These are phyloP conservation scores for Oidiodendron maius DNA, from an alignment of 495 filamentous ascomycete species.

Conservation along the genomic window DNA sequence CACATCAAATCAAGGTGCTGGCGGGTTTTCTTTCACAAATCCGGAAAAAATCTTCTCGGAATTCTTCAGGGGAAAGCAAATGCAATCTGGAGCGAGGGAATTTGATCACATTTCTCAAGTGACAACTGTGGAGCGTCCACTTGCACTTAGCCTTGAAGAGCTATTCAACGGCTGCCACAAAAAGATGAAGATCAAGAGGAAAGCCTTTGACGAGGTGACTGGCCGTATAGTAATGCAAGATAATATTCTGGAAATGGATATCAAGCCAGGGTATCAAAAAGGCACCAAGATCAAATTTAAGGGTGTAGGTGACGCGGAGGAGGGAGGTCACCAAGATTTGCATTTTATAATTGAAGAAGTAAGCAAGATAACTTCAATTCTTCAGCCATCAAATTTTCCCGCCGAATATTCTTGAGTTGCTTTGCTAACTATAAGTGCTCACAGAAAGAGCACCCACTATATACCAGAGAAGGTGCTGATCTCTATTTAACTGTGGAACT, in stretches of 20 bases:
- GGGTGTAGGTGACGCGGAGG: slow-evolving; percentile 90
- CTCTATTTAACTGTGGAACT: slow-evolving; percentile 69
- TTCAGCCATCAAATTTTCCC: not conserved
- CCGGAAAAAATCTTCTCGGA: not conserved
- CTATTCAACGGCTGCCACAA: slow-evolving; percentile 77
- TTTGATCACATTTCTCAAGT: no score
- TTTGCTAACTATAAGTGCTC: slow-evolving; percentile 7
- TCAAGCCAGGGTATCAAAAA: slow-evolving; percentile 87
- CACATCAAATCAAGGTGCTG: not conserved
- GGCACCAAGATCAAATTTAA: slow-evolving; percentile 96
- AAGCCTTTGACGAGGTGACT: slow-evolving; percentile 70
- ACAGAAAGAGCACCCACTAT: slow-evolving; percentile 74
- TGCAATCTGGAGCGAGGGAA: no score
- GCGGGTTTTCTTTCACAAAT: not conserved
- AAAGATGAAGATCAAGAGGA: slow-evolving; percentile 93
- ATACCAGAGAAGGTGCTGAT: slow-evolving; percentile 80
- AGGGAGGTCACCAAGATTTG: slow-evolving; percentile 87
- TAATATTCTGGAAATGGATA: slow-evolving; percentile 80
- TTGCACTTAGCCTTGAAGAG: slow-evolving; percentile 78
- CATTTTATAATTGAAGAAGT: slow-evolving; percentile 92
- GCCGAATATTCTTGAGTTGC: slow-evolving; percentile 4
- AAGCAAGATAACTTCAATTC: slow-evolving; percentile 28
- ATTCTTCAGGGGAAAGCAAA: not conserved
- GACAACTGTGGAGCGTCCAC: slow-evolving; percentile 58
- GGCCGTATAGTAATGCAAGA: slow-evolving; percentile 80